These are phyloP conservation scores for Skeletonema menzelii DNA, from an alignment of 108 stramenopile genomes.

Conservation along the genomic window DNA sequence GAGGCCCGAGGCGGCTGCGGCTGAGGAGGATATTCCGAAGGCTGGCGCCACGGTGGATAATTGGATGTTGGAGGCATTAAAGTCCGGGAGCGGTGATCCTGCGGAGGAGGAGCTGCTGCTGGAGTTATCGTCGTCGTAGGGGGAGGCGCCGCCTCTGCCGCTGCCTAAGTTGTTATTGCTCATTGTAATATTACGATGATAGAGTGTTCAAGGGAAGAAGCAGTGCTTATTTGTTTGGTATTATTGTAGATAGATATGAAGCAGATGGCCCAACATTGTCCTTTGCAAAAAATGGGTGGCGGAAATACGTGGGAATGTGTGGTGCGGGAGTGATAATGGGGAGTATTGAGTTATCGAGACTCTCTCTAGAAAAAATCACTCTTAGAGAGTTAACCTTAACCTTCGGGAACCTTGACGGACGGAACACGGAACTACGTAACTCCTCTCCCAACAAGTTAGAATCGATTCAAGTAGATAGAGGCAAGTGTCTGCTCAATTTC, in stretches of 20 bases:
- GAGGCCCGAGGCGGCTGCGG: slow-evolving; percentile 2
- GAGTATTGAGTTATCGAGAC: no score
- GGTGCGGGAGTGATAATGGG: no score
- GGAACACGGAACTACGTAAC: no score
- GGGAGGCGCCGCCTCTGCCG: slow-evolving; percentile 25
- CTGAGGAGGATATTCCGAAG: slow-evolving; percentile 56
- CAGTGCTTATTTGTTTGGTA: background rate
- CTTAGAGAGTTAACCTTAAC: no score
- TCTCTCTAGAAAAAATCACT: no score
- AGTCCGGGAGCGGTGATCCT: slow-evolving; percentile 42
- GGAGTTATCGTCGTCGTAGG: slow-evolving; percentile 22
- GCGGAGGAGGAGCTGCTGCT: slow-evolving; percentile 2
- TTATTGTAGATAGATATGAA: background rate
- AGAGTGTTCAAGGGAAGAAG: background rate
- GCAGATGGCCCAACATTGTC: no score
- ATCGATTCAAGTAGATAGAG: no score
- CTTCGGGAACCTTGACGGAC: no score
- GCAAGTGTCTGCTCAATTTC: no score
- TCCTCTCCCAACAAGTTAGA: no score
- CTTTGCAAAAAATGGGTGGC: no score
- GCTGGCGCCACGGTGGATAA: slow-evolving; percentile 80
- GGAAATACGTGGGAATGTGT: no score
- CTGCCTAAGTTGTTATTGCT: slow-evolving; percentile 37
- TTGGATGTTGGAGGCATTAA: slow-evolving; percentile 56
- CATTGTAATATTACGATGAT: background rate